Evolutionary conservation across 805 yeast species (phyloP), one percentile per base, ranked within the genome.

Genomic region (Ogataea siamensis): DNA sequence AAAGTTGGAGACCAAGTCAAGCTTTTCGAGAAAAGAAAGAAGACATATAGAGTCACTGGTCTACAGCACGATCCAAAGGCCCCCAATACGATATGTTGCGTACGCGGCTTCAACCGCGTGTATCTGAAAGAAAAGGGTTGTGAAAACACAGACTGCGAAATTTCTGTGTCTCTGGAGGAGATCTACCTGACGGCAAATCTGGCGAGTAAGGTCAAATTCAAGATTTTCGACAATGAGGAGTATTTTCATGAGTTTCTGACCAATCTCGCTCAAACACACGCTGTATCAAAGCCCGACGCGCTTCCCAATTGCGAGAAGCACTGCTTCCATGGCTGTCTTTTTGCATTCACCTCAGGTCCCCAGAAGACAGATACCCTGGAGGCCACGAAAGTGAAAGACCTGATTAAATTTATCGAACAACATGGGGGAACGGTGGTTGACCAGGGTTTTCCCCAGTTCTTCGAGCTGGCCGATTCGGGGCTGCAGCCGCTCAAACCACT

Each of bases 21-120:
- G 11, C 46, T 70, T 18, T 13, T 12, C 20, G 57, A 61, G 10
- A 59, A 63, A 12, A 51, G 45, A 15, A 49, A 56, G 2, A 52
- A 55, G 6, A 54, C 54, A 5, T 76, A 67, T 48, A 37, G 44
- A 5, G 75, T 81, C 3, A 64, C 71, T 1, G 84, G 80, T 0
- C 54, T 81, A 23, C 62, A 58, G 24, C 56, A 60, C 20, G 43
- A 42, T 10, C 22, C 34, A 1, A 34, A 30, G 7, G 7, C 36
- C 6, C 45, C 43, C 7, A 49, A 55, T 12, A 46, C 46, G 0
- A 68, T 80, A 5, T 57, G 67, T 33, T 81, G 87, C 52, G 65
- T 78, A 40, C 62, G 87, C 46, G 88, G 88, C 0, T 81, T 64
- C 50, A 78, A 79, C 51, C 62, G 68, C 0, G 72, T 78, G 2